A percentile compares a stretch with the other conserved stretches of the same genome.
Evolutionary conservation across 306 rosid species (phyloP).

Genomic region (Acacia melanoxylon): DNA sequence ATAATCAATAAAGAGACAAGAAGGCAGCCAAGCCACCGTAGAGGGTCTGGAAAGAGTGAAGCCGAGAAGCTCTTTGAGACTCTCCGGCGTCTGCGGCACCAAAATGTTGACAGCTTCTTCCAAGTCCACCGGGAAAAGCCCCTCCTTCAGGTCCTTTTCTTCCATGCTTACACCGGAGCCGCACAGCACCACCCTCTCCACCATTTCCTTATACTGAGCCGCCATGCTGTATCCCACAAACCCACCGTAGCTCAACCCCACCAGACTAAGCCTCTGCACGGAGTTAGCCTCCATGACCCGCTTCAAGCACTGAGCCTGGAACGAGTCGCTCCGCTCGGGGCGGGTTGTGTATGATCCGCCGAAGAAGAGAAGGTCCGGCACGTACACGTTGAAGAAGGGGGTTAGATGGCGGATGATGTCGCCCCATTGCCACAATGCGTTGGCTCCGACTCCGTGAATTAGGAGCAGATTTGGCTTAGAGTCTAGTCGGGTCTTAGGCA

Average conservation of each 20-base stretch:
- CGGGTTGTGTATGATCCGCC: conserved; percentile 67
- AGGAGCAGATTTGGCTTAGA: conserved; percentile 72
- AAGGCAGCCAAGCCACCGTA: conserved; percentile 45
- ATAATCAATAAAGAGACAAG: conserved; percentile 75
- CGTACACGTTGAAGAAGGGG: conserved; percentile 64
- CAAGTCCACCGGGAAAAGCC: conserved; percentile 63
- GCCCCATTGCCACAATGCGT: conserved; percentile 90
- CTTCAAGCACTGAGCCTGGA: conserved; percentile 84
- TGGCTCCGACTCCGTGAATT: conserved; percentile 77
- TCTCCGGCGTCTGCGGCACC: conserved; percentile 68
- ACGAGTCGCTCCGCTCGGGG: conserved; percentile 60
- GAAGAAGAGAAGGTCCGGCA: conserved; percentile 85
- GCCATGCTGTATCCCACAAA: conserved; percentile 73
- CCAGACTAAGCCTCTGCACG: conserved; percentile 50
- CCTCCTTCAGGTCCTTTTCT: conserved; percentile 69
- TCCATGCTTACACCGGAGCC: conserved; percentile 79
- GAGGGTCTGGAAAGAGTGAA: conserved; percentile 51
- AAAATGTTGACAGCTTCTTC: conserved; percentile 65
- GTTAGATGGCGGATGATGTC: conserved; percentile 50
- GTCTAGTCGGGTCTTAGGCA: conserved; percentile 47
- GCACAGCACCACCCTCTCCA: conserved; percentile 83
- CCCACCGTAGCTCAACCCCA: conserved; percentile 89
- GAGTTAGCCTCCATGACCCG: conserved; percentile 63
- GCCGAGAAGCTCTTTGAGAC: conserved; percentile 50
- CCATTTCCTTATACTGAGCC: conserved; percentile 46